Percentiles rank a stretch among this genome's conserved stretches.
Evolutionary conservation across 148 eudicot genomes (phyloP).

Genomic region (Heliosperma pusillum): DNA sequence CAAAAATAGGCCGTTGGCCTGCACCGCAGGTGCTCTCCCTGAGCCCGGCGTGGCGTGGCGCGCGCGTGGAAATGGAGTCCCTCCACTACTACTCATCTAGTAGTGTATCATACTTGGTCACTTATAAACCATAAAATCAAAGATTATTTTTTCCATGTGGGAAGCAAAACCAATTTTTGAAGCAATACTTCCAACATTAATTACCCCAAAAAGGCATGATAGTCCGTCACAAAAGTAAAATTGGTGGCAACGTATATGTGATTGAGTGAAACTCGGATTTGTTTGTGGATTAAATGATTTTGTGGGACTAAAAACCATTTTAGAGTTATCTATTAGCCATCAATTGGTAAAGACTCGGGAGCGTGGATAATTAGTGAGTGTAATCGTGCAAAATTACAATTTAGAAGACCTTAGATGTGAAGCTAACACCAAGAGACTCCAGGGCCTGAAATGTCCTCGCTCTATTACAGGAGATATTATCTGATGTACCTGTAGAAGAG

Average conservation of each 20-base stretch:
- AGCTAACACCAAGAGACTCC: not conserved
- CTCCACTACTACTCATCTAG: no score
- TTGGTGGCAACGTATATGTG: not conserved
- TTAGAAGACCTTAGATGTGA: not conserved
- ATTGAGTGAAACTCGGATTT: not conserved
- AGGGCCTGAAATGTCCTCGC: not conserved
- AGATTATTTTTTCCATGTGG: no score
- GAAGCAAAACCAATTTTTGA: no score
- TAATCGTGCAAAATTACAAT: not conserved
- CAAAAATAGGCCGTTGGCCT: no score
- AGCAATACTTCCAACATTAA: no score
- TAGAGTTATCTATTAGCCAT: not conserved
- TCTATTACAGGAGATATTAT: slow-evolving; percentile 62
- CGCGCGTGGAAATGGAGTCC: no score
- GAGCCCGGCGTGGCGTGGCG: no score
- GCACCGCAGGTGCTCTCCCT: no score
- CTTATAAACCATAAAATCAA: no score
- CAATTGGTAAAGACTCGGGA: not conserved
- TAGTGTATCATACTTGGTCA: no score
- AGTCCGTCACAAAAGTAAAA: not conserved
- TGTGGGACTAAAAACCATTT: not conserved
- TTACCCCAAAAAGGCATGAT: not conserved
- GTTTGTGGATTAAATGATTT: slow-evolving; percentile 1
- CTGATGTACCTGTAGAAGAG: slow-evolving; percentile 72
- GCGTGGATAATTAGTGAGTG: not conserved